Base-by-base conservation (phyloP, 1,284 basidiomycete species). In the Erythrobasidium hasegawianum region DNA sequence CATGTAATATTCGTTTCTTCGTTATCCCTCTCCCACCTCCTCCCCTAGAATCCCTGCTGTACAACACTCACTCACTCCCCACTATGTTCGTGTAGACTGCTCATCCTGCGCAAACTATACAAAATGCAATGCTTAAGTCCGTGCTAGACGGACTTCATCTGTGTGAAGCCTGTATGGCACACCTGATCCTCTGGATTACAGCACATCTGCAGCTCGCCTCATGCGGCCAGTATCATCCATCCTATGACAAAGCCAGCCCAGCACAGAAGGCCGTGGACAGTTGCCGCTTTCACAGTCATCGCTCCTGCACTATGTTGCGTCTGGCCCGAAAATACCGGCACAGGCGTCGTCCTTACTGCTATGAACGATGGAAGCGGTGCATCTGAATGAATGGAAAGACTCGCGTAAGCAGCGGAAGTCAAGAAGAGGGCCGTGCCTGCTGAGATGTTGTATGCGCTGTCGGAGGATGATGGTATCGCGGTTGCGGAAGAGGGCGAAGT, bases 361-460 rank as follows among this genome's bases (percentile, higher is more conserved):
- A 18, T n/a, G n/a, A 47, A 24, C 4, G n/a, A 7, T 14, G 43
- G n/a, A n/a, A 47, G 43, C 5, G 43, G 16, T n/a, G 4, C 43
- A 16, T 47, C 52, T n/a, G 58, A 59, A 14, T 49, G 45, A 27
- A 61, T 55, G 14, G 50, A 53, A 41, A 61, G 20, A 33, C 59
- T 61, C 8, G 59, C 59, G 39, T 61, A 61, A 8, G 27, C 27
- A n/a, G 24, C 27, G 18, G 59, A 61, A 18, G 27, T 40, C 14
- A 61, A 29, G n/a, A 20, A 27, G 9, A 61, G 14, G 14, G 59
- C 59, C 16, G 50, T 50, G 50, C 50, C 26, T 10, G 41, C 14
- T 14, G 20, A n/a, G 10, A 13, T 7, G 13, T 20, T 33, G 33
- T 11, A 27, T 18, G 45, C 33, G n/a, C 5, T 39, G 20, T 18